These are phyloP conservation scores for Pichia cactophila DNA, from an alignment of 1,139 yeast species.

Conservation along the genomic window DNA sequence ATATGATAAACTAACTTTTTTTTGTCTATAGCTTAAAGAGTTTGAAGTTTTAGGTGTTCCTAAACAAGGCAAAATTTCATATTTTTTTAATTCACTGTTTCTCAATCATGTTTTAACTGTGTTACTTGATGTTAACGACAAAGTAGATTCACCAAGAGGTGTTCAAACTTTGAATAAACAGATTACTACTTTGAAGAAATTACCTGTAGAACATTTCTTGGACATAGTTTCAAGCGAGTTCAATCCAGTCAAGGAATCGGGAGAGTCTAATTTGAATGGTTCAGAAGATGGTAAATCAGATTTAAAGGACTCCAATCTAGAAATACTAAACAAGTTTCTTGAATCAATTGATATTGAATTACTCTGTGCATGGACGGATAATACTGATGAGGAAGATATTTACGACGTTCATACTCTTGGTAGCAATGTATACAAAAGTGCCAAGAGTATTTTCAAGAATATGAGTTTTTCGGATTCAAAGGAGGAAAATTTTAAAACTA, in stretches of 20 bases:
- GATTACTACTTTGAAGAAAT: background rate
- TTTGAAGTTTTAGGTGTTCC: slow-evolving; percentile 9
- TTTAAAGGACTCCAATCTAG: background rate
- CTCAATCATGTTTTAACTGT: slow-evolving; percentile 1
- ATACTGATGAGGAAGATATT: background rate
- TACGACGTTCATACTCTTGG: slow-evolving; percentile 1
- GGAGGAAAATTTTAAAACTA: background rate
- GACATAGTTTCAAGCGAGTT: slow-evolving; percentile 8
- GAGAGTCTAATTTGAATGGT: background rate
- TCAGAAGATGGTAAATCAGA: too few relatives aligned
- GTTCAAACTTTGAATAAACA: background rate
- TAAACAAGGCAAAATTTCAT: slow-evolving; percentile 2
- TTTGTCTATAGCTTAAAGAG: slow-evolving; percentile 5
- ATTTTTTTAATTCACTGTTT: slow-evolving; percentile 6
- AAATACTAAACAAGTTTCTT: slow-evolving; percentile 6
- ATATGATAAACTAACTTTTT: background rate
- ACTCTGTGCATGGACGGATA: slow-evolving; percentile 1
- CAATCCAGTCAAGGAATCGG: background rate
- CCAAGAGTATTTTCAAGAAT: background rate
- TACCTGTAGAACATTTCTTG: slow-evolving; percentile 7
- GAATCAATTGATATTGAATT: slow-evolving; percentile 5
- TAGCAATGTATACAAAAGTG: slow-evolving; percentile 2
- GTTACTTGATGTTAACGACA: slow-evolving; percentile 4
- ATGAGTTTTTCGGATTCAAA: background rate
- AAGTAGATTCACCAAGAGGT: background rate